Percentiles rank a stretch among this genome's conserved stretches.
Conservation (phyloP, 805 yeast species). For the Sungouiozyma intestinalis region DNA sequence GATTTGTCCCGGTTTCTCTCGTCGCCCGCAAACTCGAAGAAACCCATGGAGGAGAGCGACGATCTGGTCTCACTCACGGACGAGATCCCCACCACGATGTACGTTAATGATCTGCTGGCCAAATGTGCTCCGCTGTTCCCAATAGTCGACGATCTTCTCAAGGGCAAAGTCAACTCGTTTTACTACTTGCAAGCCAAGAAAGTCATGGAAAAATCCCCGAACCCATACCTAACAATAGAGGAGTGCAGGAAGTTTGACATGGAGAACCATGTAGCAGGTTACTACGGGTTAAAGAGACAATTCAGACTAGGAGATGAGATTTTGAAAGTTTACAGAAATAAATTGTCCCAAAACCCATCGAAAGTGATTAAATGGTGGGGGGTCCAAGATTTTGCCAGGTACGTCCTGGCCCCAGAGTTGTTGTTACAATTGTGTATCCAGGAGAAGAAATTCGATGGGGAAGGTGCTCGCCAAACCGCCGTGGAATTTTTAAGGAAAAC, state of each 20-base stretch:
- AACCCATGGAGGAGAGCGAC: background rate
- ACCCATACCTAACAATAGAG: slow-evolving; percentile 35
- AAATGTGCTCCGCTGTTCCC: slow-evolving; percentile 25
- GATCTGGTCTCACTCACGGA: background rate
- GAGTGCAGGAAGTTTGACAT: slow-evolving; percentile 41
- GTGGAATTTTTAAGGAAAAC: background rate
- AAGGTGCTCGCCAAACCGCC: background rate
- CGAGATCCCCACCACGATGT: slow-evolving; percentile 19
- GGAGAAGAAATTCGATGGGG: slow-evolving; percentile 29
- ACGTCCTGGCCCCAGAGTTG: slow-evolving; percentile 56
- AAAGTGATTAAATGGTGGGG: slow-evolving; percentile 54
- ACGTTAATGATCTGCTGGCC: slow-evolving; percentile 24
- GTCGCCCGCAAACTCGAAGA: background rate
- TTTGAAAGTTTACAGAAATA: slow-evolving; percentile 21
- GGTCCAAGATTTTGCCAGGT: slow-evolving; percentile 40
- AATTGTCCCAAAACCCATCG: slow-evolving; percentile 29
- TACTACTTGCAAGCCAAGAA: slow-evolving; percentile 42
- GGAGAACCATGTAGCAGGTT: slow-evolving; percentile 44
- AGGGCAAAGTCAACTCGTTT: slow-evolving; percentile 36
- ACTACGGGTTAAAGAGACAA: slow-evolving; percentile 50
- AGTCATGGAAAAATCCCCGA: slow-evolving; percentile 30
- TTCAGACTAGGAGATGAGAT: slow-evolving; percentile 38
- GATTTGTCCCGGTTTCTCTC: background rate
- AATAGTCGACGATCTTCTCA: slow-evolving; percentile 32
- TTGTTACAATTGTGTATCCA: slow-evolving; percentile 40